Evolutionary conservation across 306 rosid genomes (phyloP).

Genomic region (Luffa aegyptiaca): DNA sequence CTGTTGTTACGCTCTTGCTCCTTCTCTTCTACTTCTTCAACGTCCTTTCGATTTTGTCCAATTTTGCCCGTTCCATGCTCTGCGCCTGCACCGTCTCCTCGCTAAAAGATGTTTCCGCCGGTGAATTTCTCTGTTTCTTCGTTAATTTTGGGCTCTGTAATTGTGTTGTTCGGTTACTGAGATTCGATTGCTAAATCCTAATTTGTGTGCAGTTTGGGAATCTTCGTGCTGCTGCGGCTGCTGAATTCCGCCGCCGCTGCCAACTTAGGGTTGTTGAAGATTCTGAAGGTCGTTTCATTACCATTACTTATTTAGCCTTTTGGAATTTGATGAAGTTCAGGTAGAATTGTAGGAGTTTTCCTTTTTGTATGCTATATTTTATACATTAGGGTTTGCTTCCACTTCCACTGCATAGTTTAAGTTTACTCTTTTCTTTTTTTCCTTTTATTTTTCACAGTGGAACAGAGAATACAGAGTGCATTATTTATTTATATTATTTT

Average conservation of each 20-base stretch:
- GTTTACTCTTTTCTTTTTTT: no score
- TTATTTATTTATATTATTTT: no score
- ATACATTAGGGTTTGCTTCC: no score
- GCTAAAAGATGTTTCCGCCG: background rate
- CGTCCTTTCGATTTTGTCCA: slow-evolving; percentile 13
- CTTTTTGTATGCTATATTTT: no score
- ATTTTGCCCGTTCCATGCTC: slow-evolving; percentile 16
- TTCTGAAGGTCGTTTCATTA: background rate
- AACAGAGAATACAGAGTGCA: no score
- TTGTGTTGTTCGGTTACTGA: background rate
- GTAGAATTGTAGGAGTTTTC: no score
- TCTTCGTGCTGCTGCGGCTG: background rate
- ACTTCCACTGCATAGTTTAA: no score
- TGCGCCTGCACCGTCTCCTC: slow-evolving; percentile 3
- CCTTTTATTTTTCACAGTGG: no score
- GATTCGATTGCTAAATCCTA: background rate
- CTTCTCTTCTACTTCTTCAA: slow-evolving; percentile 21
- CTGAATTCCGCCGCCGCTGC: background rate
- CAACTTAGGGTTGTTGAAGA: background rate
- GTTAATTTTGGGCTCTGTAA: background rate
- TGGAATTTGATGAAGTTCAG: no score
- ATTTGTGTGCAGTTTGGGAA: background rate
- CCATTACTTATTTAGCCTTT: background rate
- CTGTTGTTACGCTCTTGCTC: slow-evolving; percentile 20
- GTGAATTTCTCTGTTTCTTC: background rate